These are phyloP conservation scores for Kurtzmaniella fragi DNA, from an alignment of 805 yeast genomes.

Conservation along the genomic window DNA sequence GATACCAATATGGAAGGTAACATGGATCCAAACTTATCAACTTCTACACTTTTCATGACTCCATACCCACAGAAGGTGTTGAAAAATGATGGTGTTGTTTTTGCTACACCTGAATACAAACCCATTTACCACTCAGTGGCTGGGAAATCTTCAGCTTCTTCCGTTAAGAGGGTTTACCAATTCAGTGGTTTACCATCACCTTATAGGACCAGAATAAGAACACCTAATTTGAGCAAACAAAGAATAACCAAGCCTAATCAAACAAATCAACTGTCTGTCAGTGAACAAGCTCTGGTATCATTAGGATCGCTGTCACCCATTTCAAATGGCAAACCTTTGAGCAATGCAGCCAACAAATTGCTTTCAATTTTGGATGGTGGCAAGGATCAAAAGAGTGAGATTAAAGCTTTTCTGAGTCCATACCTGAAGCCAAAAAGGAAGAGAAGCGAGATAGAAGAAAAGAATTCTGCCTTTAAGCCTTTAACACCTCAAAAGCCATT, in stretches of 20 bases:
- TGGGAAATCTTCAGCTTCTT: constrained; percentile 17
- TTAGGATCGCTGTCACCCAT: background rate
- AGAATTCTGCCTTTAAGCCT: constrained; percentile 2
- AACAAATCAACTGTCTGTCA: background rate
- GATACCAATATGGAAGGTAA: background rate
- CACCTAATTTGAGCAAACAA: constrained; percentile 18
- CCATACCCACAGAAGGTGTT: constrained; percentile 26
- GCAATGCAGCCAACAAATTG: constrained; percentile 34
- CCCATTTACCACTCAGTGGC: constrained; percentile 31
- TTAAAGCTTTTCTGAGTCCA: constrained; percentile 31
- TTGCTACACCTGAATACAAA: constrained; percentile 32
- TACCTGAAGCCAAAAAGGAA: constrained; percentile 9
- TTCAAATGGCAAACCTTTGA: constrained; percentile 16
- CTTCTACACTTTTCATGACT: constrained; percentile 12
- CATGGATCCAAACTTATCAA: constrained; percentile 1
- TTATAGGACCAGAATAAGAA: constrained; percentile 34
- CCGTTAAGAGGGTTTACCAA: constrained; percentile 40
- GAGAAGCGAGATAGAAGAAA: constrained; percentile 3
- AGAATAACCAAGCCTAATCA: background rate
- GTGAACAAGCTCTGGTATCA: background rate
- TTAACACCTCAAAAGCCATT: constrained; percentile 8
- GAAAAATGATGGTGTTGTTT: constrained; percentile 17
- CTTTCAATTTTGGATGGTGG: constrained; percentile 32
- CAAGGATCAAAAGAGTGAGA: constrained; percentile 16
- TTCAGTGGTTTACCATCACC: constrained; percentile 44